Percentiles rank a stretch among this genome's conserved stretches.
Conservation (phyloP, 305 asterid species). For the Rubia balearica region DNA sequence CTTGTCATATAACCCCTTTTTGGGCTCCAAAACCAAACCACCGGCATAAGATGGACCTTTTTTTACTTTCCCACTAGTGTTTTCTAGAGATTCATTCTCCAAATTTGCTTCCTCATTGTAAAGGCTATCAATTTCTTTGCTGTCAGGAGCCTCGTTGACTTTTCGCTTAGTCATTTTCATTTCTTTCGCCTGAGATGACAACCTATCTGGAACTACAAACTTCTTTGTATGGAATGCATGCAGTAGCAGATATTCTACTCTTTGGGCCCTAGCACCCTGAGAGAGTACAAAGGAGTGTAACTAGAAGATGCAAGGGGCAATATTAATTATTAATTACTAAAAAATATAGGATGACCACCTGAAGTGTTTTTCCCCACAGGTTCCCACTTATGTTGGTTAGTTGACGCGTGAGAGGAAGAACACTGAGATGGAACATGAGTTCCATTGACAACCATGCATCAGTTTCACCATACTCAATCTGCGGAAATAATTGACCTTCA, state of each 20-base stretch:
- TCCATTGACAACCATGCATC: slow-evolving; percentile 98
- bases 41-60: slow-evolving; percentile 93
- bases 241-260: slow-evolving; percentile 89
- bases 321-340: not conserved
- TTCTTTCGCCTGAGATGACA: slow-evolving; percentile 53
- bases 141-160: slow-evolving; percentile 37
- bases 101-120: slow-evolving; percentile 40
- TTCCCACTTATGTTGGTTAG: slow-evolving; percentile 94
- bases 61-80: slow-evolving; percentile 46
- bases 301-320: not conserved
- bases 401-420: slow-evolving; percentile 95
- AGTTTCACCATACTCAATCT: slow-evolving; percentile 93
- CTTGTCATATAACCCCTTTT: slow-evolving; percentile 92
- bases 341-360: slow-evolving; percentile 37
- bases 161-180: slow-evolving; percentile 58
- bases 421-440: slow-evolving; percentile 93
- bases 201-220: slow-evolving; percentile 90
- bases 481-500: slow-evolving; percentile 28
- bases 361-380: slow-evolving; percentile 96
- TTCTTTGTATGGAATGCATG: slow-evolving; percentile 94
- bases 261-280: slow-evolving; percentile 99
- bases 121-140: slow-evolving; percentile 38
- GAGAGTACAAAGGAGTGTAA: slow-evolving; percentile 12
- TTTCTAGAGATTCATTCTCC: slow-evolving; percentile 45
- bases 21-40: slow-evolving; percentile 98